Evolutionary conservation across 768 basidiomycete species (phyloP), one percentile per base, ranked within the genome.

Genomic region (Kwoniella bestiolae): DNA sequence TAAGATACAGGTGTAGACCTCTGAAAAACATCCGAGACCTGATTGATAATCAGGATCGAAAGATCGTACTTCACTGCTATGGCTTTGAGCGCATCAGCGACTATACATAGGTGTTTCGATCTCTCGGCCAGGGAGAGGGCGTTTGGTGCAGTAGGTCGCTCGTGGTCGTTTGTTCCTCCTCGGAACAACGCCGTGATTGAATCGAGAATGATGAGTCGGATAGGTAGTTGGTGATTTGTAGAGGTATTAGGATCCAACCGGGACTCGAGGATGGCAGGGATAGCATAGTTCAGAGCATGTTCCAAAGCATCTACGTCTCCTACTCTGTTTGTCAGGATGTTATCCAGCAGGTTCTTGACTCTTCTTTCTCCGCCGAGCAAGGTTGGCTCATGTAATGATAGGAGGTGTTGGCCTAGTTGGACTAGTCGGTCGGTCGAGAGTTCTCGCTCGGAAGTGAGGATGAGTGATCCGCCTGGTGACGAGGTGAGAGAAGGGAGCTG

Each of bases 121-220:
- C 96, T 88, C 59, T 91, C 86, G 7, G 88, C 83, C 16, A 94
- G 85, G 3, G 88, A 85, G 3, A 63, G 35, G 3, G 71, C 61
- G 25, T 70, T 66, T 1, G 60, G 63, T 7, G 86, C 86, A 1
- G 86, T 86, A 2, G 63, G 63, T 35, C 28, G 9, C 23, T 65
- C 53, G 44, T 57, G 34, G 23, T 26, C 31, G 6, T 23, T 38
- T 71, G 87, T 87, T 61, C 84, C 85, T 14, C 86, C 84, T 69
- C 91, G 89, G 73, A 97, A 90, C 16, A 96, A 85, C 51, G 94
- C 91, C 0, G 90, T 88, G 46, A 99, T 84, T 0, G 92, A 89
- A 81, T 99, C 96, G 64, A 99, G 86, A 59, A 99, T 82, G 55
- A 99, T 72, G 14, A 97, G 84, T 60, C 86, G 89, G 32, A 96